Evolutionary conservation across 768 basidiomycete species (phyloP), one percentile per base, ranked within the genome.

Genomic region (Auriscalpium microsporum): DNA sequence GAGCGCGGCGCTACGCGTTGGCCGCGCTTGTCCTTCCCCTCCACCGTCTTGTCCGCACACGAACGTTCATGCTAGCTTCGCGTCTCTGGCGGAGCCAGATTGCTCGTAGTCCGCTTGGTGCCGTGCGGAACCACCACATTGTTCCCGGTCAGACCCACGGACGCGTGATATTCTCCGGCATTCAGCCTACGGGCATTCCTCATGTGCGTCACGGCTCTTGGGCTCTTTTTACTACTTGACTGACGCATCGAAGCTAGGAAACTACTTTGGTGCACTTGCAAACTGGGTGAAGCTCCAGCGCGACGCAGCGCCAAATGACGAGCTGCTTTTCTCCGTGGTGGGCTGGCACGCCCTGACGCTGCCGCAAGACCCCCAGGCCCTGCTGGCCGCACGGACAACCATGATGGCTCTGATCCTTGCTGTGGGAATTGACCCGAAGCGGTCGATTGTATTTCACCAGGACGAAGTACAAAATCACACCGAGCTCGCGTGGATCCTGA

Each of bases 281-380:
- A 93, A 94, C 66, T 95, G 94, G 94, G 87, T 92, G 48, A 77
- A 76, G 52, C 73, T 96, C 28, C 91, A 95, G 69, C 73, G 78
- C 45, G 72, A 77, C 40, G 78, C 84, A 0, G 65, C 66, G 9
- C 73, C 77, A 1, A 73, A 79, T 10, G 87, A 91, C 64, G 72
- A 76, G 52, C 75, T 94, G 9, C 69, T 95, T 21, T 94, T 90
- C 69, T 86, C 90, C 1, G 84, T 96, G 58, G 94, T 94, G 11
- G 94, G 94, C 33, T 87, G 92, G 80, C 95, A 98, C 66, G 94
- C 94, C 10, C 75, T 97, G 63, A 97, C 94, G 2, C 73, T 98
- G 23, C 93, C 93, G 6, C 93, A 95, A 74, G 75, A 94, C 66
- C 90, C 93, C 0, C 66, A 71, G 38, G 66, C 72, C 11, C 76